Conservation (phyloP, 139 green algal species). For the Coelastrella sp. region DNA sequence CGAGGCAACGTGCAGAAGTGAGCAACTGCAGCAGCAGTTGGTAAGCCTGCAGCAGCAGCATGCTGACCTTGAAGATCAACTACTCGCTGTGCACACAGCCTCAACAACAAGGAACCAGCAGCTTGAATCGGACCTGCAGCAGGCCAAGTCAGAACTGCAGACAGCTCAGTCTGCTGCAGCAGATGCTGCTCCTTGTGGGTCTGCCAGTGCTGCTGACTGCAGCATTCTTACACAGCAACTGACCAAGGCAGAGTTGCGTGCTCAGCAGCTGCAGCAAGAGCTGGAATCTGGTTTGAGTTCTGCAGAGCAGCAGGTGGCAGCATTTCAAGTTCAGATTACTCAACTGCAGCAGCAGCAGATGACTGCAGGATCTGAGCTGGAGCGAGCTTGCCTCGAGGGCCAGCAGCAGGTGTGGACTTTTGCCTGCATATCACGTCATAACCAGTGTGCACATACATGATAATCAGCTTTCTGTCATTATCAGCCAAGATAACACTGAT, state of each 20-base stretch:
- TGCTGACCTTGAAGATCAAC: not conserved
- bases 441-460: too few relatives aligned
- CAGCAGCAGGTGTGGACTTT: not conserved
- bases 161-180: not conserved
- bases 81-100: not conserved
- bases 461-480: too few relatives aligned
- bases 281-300: not conserved
- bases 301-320: conserved; percentile 9
- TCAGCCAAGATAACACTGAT: too few relatives aligned
- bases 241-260: not conserved
- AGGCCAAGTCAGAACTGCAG: not conserved
- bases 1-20: not conserved
- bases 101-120: not conserved
- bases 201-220: not conserved
- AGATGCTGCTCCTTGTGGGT: not conserved
- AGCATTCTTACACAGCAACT: not conserved
- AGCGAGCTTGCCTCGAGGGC: not conserved
- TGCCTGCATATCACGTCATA: too few relatives aligned
- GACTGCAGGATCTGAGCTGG: not conserved
- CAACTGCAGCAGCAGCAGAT: not conserved
- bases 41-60: conserved; percentile 7
- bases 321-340: not conserved
- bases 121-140: not conserved
- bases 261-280: conserved; percentile 21
- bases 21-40: conserved; percentile 17